Evolutionary conservation across 768 basidiomycete genomes (phyloP).

Genomic region (Lactarius indigo): DNA sequence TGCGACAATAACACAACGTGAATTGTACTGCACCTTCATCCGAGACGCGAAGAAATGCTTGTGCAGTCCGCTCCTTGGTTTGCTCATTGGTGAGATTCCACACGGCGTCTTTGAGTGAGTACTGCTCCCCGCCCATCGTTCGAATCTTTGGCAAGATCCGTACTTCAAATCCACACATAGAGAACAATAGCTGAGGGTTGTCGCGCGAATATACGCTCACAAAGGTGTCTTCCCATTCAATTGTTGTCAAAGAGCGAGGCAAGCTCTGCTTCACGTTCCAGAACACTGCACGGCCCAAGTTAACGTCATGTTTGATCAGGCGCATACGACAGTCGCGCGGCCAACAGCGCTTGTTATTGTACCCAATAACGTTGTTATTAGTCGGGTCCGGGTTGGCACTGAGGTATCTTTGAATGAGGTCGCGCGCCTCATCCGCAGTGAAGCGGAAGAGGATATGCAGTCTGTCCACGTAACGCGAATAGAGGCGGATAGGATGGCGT

Average conservation of each 20-base stretch:
- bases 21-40: conserved; percentile 64
- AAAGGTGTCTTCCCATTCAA: conserved; percentile 99
- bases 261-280: conserved; percentile 99
- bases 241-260: conserved; percentile 93
- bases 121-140: conserved; percentile 94
- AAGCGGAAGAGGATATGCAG: conserved; percentile 97
- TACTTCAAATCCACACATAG: conserved; percentile 99
- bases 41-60: conserved; percentile 96
- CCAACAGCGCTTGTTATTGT: conserved; percentile 99
- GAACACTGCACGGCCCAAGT: conserved; percentile 95
- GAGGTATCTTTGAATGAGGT: conserved; percentile 96
- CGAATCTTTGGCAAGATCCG: conserved; percentile 96
- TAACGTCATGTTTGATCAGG: conserved; percentile 98
- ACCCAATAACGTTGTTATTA: conserved; percentile 98
- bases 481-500: conserved; percentile 95
- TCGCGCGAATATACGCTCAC: conserved; percentile 97
- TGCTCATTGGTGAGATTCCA: conserved; percentile 98
- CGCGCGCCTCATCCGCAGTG: conserved; percentile 93
- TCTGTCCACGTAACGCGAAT: conserved; percentile 94
- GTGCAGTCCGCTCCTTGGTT: conserved; percentile 95
- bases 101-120: conserved; percentile 92
- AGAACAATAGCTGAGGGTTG: conserved; percentile 96
- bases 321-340: conserved; percentile 99
- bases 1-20: not conserved
- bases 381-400: conserved; percentile 98